Conservation (phyloP, 148 eudicot species). For the Dysphania ambrosioides region DNA sequence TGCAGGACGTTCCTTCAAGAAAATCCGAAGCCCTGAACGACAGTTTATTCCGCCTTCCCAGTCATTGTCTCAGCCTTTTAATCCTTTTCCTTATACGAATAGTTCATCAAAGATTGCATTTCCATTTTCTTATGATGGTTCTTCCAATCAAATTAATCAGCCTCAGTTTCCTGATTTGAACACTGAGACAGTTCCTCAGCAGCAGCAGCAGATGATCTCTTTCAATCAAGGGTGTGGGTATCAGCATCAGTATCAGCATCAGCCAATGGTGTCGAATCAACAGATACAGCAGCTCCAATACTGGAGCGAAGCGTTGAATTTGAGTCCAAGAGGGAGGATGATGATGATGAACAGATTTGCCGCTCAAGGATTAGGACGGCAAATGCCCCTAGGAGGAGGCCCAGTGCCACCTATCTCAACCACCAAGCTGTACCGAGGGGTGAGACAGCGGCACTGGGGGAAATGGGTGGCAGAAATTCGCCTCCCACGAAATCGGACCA, state of each 20-base stretch:
- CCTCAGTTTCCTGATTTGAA: conserved; percentile 27
- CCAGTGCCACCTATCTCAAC: conserved; percentile 27
- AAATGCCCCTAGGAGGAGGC: conserved; percentile 17
- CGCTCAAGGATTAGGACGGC: conserved; percentile 31
- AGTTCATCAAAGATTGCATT: conserved; percentile 42
- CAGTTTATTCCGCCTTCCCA: conserved; percentile 26
- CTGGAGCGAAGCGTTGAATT: conserved; percentile 64
- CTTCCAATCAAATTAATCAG: conserved; percentile 21
- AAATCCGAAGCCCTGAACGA: conserved; percentile 59
- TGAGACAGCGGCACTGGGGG: conserved; percentile 85
- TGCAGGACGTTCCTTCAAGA: conserved; percentile 51
- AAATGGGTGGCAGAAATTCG: conserved; percentile 95
- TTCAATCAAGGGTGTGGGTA: conserved; percentile 40
- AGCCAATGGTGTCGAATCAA: conserved; percentile 28
- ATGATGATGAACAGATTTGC: conserved; percentile 53
- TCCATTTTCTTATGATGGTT: conserved; percentile 64
- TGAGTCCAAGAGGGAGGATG: conserved; percentile 68
- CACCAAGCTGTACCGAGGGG: conserved; percentile 71
- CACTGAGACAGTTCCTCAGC: conserved; percentile 17
- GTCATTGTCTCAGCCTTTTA: conserved; percentile 12
- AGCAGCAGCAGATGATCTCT: conserved; percentile 73
- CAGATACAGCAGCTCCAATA: conserved; percentile 58
- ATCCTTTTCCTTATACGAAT: conserved; percentile 17
- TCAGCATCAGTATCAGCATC: conserved; percentile 7
- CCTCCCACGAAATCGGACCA: conserved; percentile 58